These are phyloP conservation scores for Balakata baccata DNA, from an alignment of 345 rosid species.

Conservation along the genomic window DNA sequence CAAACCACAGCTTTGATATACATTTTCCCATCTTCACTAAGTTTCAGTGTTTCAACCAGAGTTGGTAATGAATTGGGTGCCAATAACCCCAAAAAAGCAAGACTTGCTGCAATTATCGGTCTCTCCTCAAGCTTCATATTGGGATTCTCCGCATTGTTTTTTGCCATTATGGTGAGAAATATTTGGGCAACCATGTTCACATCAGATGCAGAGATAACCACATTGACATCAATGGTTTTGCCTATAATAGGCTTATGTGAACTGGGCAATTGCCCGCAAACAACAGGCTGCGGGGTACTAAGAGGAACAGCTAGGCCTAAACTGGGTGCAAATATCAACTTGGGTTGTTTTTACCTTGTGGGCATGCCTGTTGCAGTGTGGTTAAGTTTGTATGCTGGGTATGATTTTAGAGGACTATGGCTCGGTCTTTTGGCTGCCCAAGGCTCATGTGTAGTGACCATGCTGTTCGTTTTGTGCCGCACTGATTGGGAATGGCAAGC, in stretches of 20 bases:
- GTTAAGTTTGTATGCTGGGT: constrained; percentile 26
- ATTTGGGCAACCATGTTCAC: constrained; percentile 29
- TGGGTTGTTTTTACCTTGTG: constrained; percentile 29
- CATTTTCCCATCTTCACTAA: constrained; percentile 49
- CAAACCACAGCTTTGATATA: constrained; percentile 45
- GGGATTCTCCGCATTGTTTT: constrained; percentile 22
- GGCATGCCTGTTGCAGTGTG: constrained; percentile 31
- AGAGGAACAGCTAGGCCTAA: constrained; percentile 32
- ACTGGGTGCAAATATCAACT: constrained; percentile 24
- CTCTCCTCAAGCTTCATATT: constrained; percentile 20
- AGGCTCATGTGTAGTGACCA: constrained; percentile 26
- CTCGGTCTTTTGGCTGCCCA: constrained; percentile 27
- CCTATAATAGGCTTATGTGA: constrained; percentile 31
- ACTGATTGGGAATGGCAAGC: constrained; percentile 30
- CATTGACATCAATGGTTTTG: constrained; percentile 28
- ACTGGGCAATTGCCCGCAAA: constrained; percentile 30
- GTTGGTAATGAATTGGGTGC: constrained; percentile 40
- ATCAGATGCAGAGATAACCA: constrained; percentile 23
- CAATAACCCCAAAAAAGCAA: constrained; percentile 20
- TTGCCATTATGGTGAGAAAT: constrained; percentile 24
- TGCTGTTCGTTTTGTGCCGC: constrained; percentile 14
- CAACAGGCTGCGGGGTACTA: constrained; percentile 26
- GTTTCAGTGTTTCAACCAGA: constrained; percentile 45
- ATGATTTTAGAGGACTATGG: constrained; percentile 31
- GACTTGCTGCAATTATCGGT: constrained; percentile 14